Percentiles rank a stretch among this genome's conserved stretches.
phyloP scores from a whole-genome alignment of 495 filamentous ascomycete species.

The Lophium mytilinum region DNA sequence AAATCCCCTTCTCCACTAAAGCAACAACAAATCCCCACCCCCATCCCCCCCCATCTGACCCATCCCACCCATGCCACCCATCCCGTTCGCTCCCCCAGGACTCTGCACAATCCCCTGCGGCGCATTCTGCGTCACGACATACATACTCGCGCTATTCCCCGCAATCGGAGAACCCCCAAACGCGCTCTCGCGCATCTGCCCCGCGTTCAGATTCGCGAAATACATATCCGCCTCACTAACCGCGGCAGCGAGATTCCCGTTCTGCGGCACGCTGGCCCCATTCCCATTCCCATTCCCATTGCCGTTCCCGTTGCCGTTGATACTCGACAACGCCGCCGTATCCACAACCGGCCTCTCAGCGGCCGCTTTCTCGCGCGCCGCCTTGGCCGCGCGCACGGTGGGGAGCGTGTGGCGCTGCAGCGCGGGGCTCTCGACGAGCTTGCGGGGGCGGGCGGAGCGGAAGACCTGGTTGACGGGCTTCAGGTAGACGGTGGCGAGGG shows the following conservation, averaged over 20 bases:
- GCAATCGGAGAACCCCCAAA: constrained; percentile 36
- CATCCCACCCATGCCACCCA: too few species aligned
- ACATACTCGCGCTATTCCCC: constrained; percentile 25
- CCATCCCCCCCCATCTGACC: constrained; percentile 33
- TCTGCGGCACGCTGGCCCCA: not conserved
- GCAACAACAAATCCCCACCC: constrained; percentile 46
- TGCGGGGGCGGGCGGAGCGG: constrained; percentile 71
- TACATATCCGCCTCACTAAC: constrained; percentile 33
- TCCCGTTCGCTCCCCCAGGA: constrained; percentile 37
- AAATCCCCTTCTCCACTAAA: not conserved
- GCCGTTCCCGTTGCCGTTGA: constrained; percentile 7
- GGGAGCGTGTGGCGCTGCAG: constrained; percentile 53
- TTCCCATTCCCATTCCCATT: not conserved
- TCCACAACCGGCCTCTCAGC: constrained; percentile 10
- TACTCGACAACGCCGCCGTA: constrained; percentile 48
- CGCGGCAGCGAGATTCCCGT: constrained; percentile 9
- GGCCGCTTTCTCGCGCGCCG: constrained; percentile 31
- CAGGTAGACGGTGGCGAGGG: constrained; percentile 91
- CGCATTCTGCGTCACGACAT: constrained; percentile 62
- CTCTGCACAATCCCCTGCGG: constrained; percentile 50
- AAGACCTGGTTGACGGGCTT: constrained; percentile 99
- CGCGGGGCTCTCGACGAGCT: constrained; percentile 71
- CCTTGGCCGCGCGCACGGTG: constrained; percentile 36
- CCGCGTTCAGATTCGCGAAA: constrained; percentile 38
- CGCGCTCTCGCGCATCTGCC: constrained; percentile 35